phyloP scores from a whole-genome alignment of 805 yeast species.

The Yarrowia phangngaensis region DNA sequence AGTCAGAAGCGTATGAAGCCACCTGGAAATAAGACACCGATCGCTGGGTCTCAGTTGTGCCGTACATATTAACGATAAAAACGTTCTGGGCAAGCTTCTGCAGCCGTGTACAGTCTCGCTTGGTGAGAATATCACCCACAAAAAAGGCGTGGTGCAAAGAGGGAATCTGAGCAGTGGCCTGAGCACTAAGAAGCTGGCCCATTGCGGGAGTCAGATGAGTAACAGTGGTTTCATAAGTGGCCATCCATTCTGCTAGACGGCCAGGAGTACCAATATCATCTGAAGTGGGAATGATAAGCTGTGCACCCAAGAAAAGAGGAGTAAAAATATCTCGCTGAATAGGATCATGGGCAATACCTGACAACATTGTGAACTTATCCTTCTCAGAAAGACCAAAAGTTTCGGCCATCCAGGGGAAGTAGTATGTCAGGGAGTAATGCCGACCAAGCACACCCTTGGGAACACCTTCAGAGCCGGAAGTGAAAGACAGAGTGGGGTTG shows the following conservation, averaged over 20 bases:
- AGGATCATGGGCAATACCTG: constrained; percentile 99
- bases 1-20: constrained; percentile 62
- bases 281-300: constrained; percentile 84
- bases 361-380: constrained; percentile 93
- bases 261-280: constrained; percentile 99
- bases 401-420: constrained; percentile 98
- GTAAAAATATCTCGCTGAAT: constrained; percentile 99
- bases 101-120: constrained; percentile 90
- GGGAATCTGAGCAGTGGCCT: constrained; percentile 84
- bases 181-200: constrained; percentile 97
- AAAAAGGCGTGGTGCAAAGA: constrained; percentile 91
- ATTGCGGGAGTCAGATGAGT: constrained; percentile 98
- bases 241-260: constrained; percentile 95
- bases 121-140: constrained; percentile 95
- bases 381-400: constrained; percentile 69
- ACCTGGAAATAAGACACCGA: constrained; percentile 94
- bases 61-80: constrained; percentile 93
- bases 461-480: constrained; percentile 96
- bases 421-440: constrained; percentile 93
- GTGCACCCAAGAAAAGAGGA: constrained; percentile 94
- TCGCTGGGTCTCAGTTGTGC: constrained; percentile 98
- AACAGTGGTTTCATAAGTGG: constrained; percentile 81
- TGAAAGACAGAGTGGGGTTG: constrained; percentile 92
- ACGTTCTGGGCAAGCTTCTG: constrained; percentile 91
- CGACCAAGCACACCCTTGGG: constrained; percentile 99